A percentile compares a stretch with the other conserved stretches of the same genome.
These are phyloP conservation scores for Chrysoporthe cubensis DNA, from an alignment of 2,329 filamentous ascomycete species.

Conservation along the genomic window DNA sequence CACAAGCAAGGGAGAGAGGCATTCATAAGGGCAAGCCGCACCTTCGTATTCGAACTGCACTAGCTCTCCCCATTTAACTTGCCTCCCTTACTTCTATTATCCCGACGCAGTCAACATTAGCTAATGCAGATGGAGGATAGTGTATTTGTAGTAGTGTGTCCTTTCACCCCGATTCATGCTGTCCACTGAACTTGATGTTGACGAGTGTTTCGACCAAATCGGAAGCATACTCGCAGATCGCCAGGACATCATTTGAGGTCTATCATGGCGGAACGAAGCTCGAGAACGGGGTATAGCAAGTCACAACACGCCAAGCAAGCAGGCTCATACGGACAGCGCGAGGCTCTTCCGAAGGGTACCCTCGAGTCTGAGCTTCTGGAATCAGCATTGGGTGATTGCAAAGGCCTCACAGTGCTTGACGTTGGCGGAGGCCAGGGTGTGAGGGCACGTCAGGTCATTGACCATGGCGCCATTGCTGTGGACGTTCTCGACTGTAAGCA, in stretches of 20 bases:
- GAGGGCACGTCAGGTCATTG: conserved; percentile 34
- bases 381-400: conserved; percentile 34
- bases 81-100: neutral
- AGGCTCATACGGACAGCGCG: conserved; percentile 10
- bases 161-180: neutral
- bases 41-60: neutral
- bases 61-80: neutral
- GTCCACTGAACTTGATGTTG: neutral
- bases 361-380: conserved; percentile 23
- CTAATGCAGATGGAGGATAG: neutral
- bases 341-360: neutral
- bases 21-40: neutral
- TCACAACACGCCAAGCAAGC: conserved; percentile 23
- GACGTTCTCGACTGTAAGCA: conserved; percentile 36
- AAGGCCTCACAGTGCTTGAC: conserved; percentile 37
- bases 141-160: neutral
- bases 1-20: neutral
- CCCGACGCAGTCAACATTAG: neutral
- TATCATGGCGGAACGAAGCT: neutral
- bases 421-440: conserved; percentile 39
- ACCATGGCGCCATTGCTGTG: conserved; percentile 34
- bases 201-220: neutral
- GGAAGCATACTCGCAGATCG: neutral
- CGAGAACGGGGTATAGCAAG: conserved; percentile 20
- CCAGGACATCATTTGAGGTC: neutral